Conservation (phyloP, 306 rosid genomes). For the Carpinus viminea region DNA sequence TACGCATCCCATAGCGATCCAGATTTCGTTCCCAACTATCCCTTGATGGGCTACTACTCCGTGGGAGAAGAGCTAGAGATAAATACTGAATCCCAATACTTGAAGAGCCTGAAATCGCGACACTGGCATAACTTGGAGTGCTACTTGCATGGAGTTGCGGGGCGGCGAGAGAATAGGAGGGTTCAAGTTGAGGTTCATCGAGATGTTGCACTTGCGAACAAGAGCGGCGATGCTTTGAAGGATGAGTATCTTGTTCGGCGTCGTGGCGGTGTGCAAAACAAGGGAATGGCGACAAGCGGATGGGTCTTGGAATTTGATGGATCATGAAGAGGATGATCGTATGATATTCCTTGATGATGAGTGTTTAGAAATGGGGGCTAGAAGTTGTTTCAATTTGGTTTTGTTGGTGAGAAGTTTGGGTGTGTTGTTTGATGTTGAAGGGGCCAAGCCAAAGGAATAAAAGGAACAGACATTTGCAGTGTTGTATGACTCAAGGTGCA, state of each 20-base stretch:
- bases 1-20: constrained; percentile 60
- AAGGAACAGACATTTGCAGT: too few species aligned
- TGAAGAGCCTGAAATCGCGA: constrained; percentile 67
- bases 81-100: constrained; percentile 61
- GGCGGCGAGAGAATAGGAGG: constrained; percentile 59
- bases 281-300: constrained; percentile 77
- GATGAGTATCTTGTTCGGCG: constrained; percentile 62
- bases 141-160: constrained; percentile 93
- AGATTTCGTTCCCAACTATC: constrained; percentile 82
- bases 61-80: constrained; percentile 71
- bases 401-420: too few species aligned
- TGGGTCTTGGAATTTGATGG: constrained; percentile 84
- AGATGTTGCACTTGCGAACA: constrained; percentile 69
- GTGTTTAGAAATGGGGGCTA: not conserved
- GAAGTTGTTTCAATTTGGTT: not conserved
- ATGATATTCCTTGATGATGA: not conserved
- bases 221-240: constrained; percentile 45
- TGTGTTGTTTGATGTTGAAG: too few species aligned
- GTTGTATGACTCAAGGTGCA: too few species aligned
- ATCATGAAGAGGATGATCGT: constrained; percentile 41
- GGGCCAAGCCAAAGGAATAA: too few species aligned
- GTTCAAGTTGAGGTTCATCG: constrained; percentile 62
- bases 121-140: constrained; percentile 83
- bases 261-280: constrained; percentile 72
- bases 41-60: constrained; percentile 54